Evolutionary conservation across 106 monocot species (phyloP).

Genomic region (Allium sativum): DNA sequence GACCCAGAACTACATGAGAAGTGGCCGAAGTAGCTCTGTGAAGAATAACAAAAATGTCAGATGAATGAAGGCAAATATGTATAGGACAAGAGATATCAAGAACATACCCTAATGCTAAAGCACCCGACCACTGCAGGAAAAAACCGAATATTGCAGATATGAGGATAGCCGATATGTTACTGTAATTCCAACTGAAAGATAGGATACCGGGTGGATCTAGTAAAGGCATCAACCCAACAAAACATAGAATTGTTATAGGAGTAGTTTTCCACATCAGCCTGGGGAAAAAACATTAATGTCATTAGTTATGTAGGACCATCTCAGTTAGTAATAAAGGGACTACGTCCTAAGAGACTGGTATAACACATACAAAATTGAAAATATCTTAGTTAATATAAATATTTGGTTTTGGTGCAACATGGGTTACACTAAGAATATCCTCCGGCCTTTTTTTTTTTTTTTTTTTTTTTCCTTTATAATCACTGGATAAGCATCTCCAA

Average conservation of each 20-base stretch:
- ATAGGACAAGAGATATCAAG: neutral
- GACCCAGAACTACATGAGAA: slow-evolving; percentile 87
- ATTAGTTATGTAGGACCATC: no score
- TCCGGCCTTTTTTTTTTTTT: no score
- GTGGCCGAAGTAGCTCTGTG: slow-evolving; percentile 88
- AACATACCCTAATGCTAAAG: slow-evolving; percentile 82
- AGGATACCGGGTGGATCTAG: slow-evolving; percentile 79
- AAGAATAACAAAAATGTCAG: neutral
- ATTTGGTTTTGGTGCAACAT: neutral
- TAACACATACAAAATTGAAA: no score
- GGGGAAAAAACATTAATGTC: slow-evolving; percentile 4
- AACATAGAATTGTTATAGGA: slow-evolving; percentile 81
- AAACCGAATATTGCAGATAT: slow-evolving; percentile 87
- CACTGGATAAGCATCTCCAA: no score
- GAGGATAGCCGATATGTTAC: slow-evolving; percentile 42
- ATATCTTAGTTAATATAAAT: neutral
- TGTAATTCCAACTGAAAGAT: slow-evolving; percentile 60
- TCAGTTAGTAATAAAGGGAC: no score
- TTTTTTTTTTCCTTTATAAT: no score
- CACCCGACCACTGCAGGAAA: slow-evolving; percentile 93
- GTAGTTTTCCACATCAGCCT: slow-evolving; percentile 99
- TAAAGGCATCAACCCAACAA: slow-evolving; percentile 87
- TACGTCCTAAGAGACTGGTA: no score
- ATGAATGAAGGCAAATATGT: no score
- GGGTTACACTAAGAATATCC: no score